Percentiles rank a stretch among this genome's conserved stretches.
Evolutionary conservation across 2,329 filamentous ascomycete genomes (phyloP).

Genomic region (Monosporascus cannonballus): DNA sequence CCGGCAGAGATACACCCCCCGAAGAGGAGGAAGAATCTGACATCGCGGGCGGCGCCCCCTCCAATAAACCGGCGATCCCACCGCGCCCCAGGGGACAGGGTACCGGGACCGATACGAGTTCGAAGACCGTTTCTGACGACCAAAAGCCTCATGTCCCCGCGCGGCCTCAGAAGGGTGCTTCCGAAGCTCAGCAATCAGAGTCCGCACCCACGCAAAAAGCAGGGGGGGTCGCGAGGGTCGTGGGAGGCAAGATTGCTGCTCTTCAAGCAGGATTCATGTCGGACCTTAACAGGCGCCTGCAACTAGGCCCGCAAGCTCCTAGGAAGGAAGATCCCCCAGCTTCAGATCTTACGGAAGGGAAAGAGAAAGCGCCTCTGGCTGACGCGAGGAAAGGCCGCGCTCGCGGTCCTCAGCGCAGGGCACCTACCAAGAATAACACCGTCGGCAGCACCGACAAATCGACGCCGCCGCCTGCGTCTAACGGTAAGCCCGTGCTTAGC

Average conservation of each 20-base stretch:
- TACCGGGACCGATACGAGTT: constrained; percentile 22
- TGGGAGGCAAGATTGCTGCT: constrained; percentile 81
- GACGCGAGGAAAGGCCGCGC: constrained; percentile 90
- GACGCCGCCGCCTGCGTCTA: constrained; percentile 23
- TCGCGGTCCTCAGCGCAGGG: constrained; percentile 75
- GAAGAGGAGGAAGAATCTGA: constrained; percentile 36
- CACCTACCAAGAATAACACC: constrained; percentile 48
- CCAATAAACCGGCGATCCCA: constrained; percentile 56
- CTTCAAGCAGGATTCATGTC: constrained; percentile 89
- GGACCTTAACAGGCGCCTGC: constrained; percentile 83
- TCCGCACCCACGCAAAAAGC: constrained; percentile 68
- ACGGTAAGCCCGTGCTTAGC: constrained; percentile 32
- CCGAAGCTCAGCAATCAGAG: constrained; percentile 35
- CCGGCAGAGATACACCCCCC: constrained; percentile 31
- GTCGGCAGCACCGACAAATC: constrained; percentile 24
- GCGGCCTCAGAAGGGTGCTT: constrained; percentile 35
- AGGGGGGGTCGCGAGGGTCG: constrained; percentile 69
- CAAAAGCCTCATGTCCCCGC: constrained; percentile 56
- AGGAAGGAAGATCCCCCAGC: constrained; percentile 64
- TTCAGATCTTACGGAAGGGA: constrained; percentile 48
- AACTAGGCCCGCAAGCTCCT: constrained; percentile 73
- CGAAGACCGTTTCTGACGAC: constrained; percentile 44
- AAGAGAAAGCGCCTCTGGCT: constrained; percentile 70
- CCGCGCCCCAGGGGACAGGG: constrained; percentile 38
- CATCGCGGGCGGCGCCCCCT: constrained; percentile 26